Evolutionary conservation across 1,284 basidiomycete species (phyloP).

Genomic region (Ustilago loliicola): DNA sequence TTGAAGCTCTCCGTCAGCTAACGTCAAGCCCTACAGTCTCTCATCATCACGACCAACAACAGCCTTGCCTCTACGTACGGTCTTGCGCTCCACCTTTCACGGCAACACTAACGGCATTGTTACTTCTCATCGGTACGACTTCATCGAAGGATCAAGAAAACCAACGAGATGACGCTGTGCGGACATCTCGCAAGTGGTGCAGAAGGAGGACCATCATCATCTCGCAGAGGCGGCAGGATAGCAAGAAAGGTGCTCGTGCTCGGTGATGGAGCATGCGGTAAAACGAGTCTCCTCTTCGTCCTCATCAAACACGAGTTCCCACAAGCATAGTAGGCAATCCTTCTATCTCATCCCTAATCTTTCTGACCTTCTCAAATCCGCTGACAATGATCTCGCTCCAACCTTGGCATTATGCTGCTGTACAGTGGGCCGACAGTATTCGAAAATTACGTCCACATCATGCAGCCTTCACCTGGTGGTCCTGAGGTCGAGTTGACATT

Average conservation of each 20-base stretch:
- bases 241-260: constrained; percentile 87
- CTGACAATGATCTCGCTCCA: not conserved
- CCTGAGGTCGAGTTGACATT: constrained; percentile 87
- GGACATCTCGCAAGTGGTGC: constrained; percentile 4
- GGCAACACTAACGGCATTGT: not conserved
- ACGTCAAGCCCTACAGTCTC: not conserved
- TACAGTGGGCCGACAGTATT: constrained; percentile 69
- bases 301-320: constrained; percentile 52
- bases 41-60: not conserved
- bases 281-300: constrained; percentile 49
- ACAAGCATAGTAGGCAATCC: constrained; percentile 45
- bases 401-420: not conserved
- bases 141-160: not conserved
- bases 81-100: not conserved
- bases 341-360: not conserved
- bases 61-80: not conserved
- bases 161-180: constrained; percentile 25
- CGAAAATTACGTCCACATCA: constrained; percentile 86
- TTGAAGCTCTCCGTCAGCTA: not conserved
- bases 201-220: not conserved
- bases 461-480: constrained; percentile 74
- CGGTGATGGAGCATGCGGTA: constrained; percentile 72
- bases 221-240: constrained; percentile 2
- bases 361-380: not conserved
- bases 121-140: not conserved